phyloP scores from a whole-genome alignment of 148 eudicot genomes.

The Linanthus parryae region DNA sequence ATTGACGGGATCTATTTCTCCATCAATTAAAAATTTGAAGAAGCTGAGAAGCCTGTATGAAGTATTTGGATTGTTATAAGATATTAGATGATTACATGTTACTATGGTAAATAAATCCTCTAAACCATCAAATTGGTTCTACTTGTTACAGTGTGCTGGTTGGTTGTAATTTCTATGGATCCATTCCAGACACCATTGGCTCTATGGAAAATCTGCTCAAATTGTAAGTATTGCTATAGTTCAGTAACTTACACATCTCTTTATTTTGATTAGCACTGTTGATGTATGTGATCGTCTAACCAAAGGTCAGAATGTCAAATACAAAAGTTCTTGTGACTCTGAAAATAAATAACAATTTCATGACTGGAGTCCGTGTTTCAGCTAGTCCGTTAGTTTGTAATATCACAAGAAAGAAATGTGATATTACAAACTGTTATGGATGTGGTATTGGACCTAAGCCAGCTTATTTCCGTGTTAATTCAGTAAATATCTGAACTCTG shows the following conservation, averaged over 20 bases:
- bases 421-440: no score
- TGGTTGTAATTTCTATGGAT: constrained; percentile 71
- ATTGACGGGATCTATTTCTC: constrained; percentile 58
- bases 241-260: background rate
- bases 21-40: constrained; percentile 42
- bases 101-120: background rate
- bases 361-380: background rate
- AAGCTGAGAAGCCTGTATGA: constrained; percentile 64
- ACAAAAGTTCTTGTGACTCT: background rate
- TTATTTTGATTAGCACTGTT: background rate
- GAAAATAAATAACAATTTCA: background rate
- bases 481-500: no score
- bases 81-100: background rate
- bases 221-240: constrained; percentile 76
- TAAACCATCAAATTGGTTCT: background rate
- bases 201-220: constrained; percentile 38
- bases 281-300: background rate
- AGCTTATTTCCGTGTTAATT: no score
- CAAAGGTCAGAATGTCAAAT: background rate
- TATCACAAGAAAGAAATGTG: no score
- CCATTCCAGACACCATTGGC: constrained; percentile 64
- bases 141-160: constrained; percentile 49
- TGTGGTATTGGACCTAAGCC: no score
- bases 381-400: background rate
- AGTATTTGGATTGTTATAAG: background rate